Base-by-base conservation (phyloP, 1,139 yeast genomes). In the Blastobotrys persicus region DNA sequence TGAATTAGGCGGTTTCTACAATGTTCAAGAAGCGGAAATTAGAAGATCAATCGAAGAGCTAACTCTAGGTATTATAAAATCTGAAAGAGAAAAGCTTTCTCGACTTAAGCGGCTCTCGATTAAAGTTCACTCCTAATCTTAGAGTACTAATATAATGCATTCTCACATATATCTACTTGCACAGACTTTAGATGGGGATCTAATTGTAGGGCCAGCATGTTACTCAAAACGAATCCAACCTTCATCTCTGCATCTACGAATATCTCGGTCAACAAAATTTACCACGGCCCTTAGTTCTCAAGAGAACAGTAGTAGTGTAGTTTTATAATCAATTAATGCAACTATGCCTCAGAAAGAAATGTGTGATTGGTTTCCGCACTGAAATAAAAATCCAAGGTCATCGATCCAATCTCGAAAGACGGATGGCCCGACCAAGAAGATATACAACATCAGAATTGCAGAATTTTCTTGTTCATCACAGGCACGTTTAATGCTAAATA, bases 51-150 rank as follows among this genome's bases (percentile, higher is more conserved):
- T 75, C 20, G 56, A 57, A 44, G 59, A 59, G 32, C 65, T 61
- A 50, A 58, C 68, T 0, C 48, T 44, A 17, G 55, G 54, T 31
- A 60, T 62, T 53, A 55, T 72, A 19, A 59, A 59, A 44, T 51
- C 60, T 40, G 63, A 66, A 28, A 59, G 59, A 44, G 72, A 67
- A 43, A 56, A 78, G 70, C 61, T 78, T 79, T 49, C 50, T 31
- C 47, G 62, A 31, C 52, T 65, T 35, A 48, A 53, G 37, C 55
- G 64, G 12, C 44, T 59, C n/a, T 44, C 53, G 17, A 42, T 48
- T 1, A 51, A 51, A 20, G 45, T 49, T 40, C 44, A 44, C 26
- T 35, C 39, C 28, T 47, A 41, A 11, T 11, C 26, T 6, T 13
- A 13, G 17, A 11, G 16, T 28, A 23, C 28, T 6, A 23, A 23